Evolutionary conservation across 208 protist genomes (phyloP), one percentile per base, ranked within the genome.

Genomic region (Leishmania arabica): DNA sequence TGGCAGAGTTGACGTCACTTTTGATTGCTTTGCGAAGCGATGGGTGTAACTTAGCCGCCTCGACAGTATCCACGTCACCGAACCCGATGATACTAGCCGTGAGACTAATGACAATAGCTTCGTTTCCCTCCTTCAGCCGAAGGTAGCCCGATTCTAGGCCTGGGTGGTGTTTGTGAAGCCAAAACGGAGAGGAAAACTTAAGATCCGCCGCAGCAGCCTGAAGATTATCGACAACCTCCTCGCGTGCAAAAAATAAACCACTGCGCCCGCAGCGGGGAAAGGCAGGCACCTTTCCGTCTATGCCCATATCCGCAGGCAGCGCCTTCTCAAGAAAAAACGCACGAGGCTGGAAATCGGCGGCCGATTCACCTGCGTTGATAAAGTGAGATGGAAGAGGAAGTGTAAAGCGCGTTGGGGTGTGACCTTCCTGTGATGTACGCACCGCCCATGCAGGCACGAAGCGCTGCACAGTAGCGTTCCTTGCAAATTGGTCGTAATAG

Each of bases 171-270:
- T 75, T 80, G 34, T 78, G 84, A 77, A 98, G 84, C 93, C 95
- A 98, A 79, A 98, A 98, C 21, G 93, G 95, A 8, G 93, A 97
- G 2, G 84, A 87, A 79, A 96, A 98, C 13, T 86, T 81, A 0
- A 97, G 69, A 60, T 96, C 92, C 19, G 74, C 68, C 1, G 93
- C 90, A 2, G 95, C 95, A 19, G 93, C 92, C 76, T 92, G 87
- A 81, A 98, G 86, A 71, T 98, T 98, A 81, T 98, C 95, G 13
- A 98, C 88, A 45, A 98, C 91, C 68, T 98, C 93, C 79, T 98
- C 95, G 13, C 93, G 81, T 0, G 89, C 87, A 84, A 94, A 98
- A 60, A 98, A 98, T 6, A 96, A 79, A 0, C 95, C 95, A 31
- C 87, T 93, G 65, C 87, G 81, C 8, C 92, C 95, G 77, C 93